phyloP scores from a whole-genome alignment of 345 rosid genomes.

The Eucalyptus polyanthemos region DNA sequence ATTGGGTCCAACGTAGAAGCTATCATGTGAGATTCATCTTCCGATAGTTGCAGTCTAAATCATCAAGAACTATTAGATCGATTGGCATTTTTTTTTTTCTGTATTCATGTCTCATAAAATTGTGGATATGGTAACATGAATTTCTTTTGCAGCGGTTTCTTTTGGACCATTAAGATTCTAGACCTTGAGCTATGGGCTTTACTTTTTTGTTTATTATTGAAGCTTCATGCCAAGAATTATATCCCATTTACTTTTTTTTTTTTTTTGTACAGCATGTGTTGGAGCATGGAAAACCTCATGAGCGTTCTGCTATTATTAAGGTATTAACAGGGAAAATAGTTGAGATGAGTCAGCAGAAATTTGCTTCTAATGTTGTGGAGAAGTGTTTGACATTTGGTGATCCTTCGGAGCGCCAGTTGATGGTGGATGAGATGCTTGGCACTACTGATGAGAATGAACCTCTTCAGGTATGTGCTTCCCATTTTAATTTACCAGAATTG shows the following conservation, averaged over 20 bases:
- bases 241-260: neutral
- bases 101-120: neutral
- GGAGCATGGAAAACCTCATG: conserved; percentile 62
- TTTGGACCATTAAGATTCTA: neutral
- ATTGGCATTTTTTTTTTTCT: neutral
- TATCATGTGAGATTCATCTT: neutral
- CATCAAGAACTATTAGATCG: neutral
- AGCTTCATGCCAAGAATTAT: neutral
- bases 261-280: conserved; percentile 36
- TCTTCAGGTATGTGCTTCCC: conserved; percentile 28
- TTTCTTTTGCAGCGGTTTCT: neutral
- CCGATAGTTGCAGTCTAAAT: neutral
- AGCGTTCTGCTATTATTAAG: conserved; percentile 38
- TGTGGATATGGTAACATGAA: neutral
- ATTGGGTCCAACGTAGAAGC: neutral
- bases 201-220: neutral
- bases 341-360: conserved; percentile 65
- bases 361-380: conserved; percentile 58
- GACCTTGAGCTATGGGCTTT: neutral
- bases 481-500: neutral
- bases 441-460: conserved; percentile 53
- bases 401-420: conserved; percentile 29
- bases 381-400: conserved; percentile 53
- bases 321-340: conserved; percentile 57
- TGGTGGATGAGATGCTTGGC: conserved; percentile 63